Evolutionary conservation across 2,329 filamentous ascomycete genomes (phyloP), one percentile per base, ranked within the genome.

Genomic region (Lecanosticta acicola): DNA sequence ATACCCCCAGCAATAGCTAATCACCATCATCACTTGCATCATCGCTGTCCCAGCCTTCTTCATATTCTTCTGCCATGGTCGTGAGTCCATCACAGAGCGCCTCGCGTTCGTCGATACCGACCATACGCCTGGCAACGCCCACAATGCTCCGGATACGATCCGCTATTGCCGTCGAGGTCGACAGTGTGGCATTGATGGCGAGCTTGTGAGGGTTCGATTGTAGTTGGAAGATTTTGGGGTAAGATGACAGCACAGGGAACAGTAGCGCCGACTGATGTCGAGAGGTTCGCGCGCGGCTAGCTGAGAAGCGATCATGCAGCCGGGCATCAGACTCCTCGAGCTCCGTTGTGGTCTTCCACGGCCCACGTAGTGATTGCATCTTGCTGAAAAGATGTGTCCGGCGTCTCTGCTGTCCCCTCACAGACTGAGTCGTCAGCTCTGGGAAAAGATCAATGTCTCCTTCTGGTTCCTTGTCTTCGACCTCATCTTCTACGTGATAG

Each of bases 41-140:
- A 56, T 87, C 85, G 47, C 80, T 84, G 37, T 46, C 40, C 86
- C 87, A 95, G 1, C 88, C 88, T 50, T 93, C 87, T 56, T 87
- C 82, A 64, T 96, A 97, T 49, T 86, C 86, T 60, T 95, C 90
- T 1, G 85, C 84, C 59, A 97, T 82, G 49, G 86, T 84, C 18
- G 85, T 81, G 32, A 98, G 72, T 10, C 85, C 82, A 61, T 94
- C 93, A 37, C 81, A 79, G n/a, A 97, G 72, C 2, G 75, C 74
- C 67, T 98, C 93, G 34, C 91, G 78, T 60, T 97, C 90, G 49
- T 94, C 87, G 2, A 91, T 58, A 0, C 75, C 73, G 13, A 90
- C 73, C 9, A 79, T 74, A 50, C 82, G 77, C 13, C 77, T 69
- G 10, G 85, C 81, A 8, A 55, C 42, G 9, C 47, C 45, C 26